Evolutionary conservation across 225 moss, liverwort and hornwort species (phyloP).

Genomic region (Antitrichia curtipendula): DNA sequence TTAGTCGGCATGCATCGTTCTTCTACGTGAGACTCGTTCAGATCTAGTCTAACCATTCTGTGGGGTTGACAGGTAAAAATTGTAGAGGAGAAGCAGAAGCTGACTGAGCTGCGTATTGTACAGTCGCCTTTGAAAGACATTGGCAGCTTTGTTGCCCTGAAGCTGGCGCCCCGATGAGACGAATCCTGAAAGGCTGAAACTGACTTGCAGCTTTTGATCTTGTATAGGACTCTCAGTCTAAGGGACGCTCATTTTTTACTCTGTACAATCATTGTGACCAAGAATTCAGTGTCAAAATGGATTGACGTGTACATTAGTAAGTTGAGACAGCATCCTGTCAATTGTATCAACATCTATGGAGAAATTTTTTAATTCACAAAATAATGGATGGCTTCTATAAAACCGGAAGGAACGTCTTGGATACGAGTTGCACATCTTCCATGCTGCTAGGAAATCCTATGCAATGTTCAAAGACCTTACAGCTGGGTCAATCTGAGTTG

Average conservation of each 20-base stretch:
- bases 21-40: not conserved
- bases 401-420: not conserved
- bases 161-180: slow-evolving; percentile 21
- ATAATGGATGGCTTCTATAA: not conserved
- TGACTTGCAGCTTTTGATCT: not conserved
- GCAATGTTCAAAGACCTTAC: not conserved
- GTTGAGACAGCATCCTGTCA: not conserved
- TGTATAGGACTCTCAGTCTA: not conserved
- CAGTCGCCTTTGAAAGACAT: slow-evolving; percentile 52
- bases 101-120: slow-evolving; percentile 59
- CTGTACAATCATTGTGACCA: not conserved
- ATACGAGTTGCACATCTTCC: not conserved
- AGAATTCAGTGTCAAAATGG: not conserved
- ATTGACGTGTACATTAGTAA: slow-evolving; percentile 1
- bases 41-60: not conserved
- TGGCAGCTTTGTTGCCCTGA: slow-evolving; percentile 23
- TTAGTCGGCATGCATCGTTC: not conserved
- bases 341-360: not conserved
- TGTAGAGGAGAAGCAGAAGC: slow-evolving; percentile 53
- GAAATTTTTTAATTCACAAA: not conserved
- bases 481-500: not conserved
- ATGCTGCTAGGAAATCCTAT: not conserved
- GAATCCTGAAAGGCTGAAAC: not conserved
- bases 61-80: slow-evolving; percentile 48
- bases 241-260: not conserved